phyloP scores from a whole-genome alignment of 2,329 filamentous ascomycete species.

The Emmonsiellopsis sp. region DNA sequence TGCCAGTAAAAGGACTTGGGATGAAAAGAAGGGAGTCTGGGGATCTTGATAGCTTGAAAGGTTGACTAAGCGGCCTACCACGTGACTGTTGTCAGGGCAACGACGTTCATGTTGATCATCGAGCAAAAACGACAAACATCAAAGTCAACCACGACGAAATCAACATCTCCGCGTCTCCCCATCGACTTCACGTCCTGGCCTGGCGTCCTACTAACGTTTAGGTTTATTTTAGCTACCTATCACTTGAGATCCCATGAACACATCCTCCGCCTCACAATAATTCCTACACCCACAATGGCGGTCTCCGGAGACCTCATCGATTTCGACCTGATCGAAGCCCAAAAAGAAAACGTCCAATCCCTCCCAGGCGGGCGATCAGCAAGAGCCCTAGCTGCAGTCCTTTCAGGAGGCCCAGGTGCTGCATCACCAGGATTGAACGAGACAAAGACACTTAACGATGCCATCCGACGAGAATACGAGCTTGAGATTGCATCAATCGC shows the following conservation, averaged over 20 bases:
- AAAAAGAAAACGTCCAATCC: slow-evolving; percentile 97
- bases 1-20: no score
- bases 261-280: neutral
- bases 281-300: slow-evolving; percentile 24
- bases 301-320: slow-evolving; percentile 35
- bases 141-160: neutral
- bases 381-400: slow-evolving; percentile 74
- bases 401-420: slow-evolving; percentile 39
- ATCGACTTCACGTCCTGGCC: neutral
- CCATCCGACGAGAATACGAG: slow-evolving; percentile 75
- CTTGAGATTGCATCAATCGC: slow-evolving; percentile 65
- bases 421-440: slow-evolving; percentile 58
- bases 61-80: neutral
- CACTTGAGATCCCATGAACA: neutral
- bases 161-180: neutral
- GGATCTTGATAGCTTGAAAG: neutral
- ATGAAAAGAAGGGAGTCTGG: no score
- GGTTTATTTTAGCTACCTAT: neutral
- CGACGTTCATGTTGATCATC: neutral
- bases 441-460: slow-evolving; percentile 68
- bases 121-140: neutral
- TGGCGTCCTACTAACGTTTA: neutral
- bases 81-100: slow-evolving; percentile 1
- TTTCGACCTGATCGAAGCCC: slow-evolving; percentile 90
- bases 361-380: slow-evolving; percentile 83